A percentile compares a stretch with the other conserved stretches of the same genome.
These are phyloP conservation scores for Fusarium sp. DNA, from an alignment of 2,329 filamentous ascomycete genomes.

Conservation along the genomic window DNA sequence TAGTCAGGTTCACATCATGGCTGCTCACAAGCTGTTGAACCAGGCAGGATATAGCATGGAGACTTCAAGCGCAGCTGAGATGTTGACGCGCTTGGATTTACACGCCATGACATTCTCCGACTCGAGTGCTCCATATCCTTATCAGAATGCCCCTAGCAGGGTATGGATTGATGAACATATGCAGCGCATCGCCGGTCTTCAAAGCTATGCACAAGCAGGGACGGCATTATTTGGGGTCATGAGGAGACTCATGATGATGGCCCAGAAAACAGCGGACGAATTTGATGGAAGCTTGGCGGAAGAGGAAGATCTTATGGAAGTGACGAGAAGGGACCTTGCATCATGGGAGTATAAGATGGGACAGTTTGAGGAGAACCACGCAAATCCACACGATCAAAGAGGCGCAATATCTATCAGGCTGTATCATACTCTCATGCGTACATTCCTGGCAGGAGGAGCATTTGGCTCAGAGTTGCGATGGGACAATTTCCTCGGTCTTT, in stretches of 20 bases:
- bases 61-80: constrained; percentile 36
- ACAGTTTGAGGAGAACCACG: constrained; percentile 31
- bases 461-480: constrained; percentile 46
- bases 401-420: constrained; percentile 43
- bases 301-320: neutral
- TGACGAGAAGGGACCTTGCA: constrained; percentile 22
- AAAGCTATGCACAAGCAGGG: constrained; percentile 40
- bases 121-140: constrained; percentile 47
- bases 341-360: constrained; percentile 43
- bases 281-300: neutral
- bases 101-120: constrained; percentile 51
- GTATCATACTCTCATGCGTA: constrained; percentile 45
- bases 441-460: constrained; percentile 29
- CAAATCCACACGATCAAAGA: constrained; percentile 13
- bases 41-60: constrained; percentile 23
- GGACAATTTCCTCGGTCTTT: constrained; percentile 46
- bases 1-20: constrained; percentile 47
- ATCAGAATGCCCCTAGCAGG: constrained; percentile 19
- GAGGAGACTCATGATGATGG: constrained; percentile 38
- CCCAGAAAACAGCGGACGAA: neutral
- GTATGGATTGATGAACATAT: constrained; percentile 30
- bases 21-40: constrained; percentile 45
- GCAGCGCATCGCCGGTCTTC: constrained; percentile 5
- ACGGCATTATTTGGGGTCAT: constrained; percentile 38
- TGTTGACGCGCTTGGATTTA: constrained; percentile 49